Evolutionary conservation across 1,284 basidiomycete genomes (phyloP).

Genomic region (Retiboletus flavoniger): DNA sequence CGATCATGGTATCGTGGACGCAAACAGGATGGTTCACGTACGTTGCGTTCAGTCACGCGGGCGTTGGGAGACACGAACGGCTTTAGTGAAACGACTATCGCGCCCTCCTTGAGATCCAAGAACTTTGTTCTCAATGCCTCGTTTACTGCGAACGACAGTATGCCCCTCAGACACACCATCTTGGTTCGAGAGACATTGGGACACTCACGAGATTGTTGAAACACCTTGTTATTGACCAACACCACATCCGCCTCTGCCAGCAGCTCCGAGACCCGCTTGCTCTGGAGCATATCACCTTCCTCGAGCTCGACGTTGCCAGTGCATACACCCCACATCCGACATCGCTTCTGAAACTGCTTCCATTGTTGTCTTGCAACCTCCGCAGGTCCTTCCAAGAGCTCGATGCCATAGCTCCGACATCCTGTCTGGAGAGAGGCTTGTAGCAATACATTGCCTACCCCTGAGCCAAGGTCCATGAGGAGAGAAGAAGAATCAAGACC

Average conservation of each 20-base stretch:
- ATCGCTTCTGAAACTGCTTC: constrained; percentile 60
- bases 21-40: constrained; percentile 36
- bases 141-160: constrained; percentile 55
- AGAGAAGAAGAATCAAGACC: constrained; percentile 59
- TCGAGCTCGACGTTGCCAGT: constrained; percentile 70
- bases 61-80: constrained; percentile 67
- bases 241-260: constrained; percentile 71
- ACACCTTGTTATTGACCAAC: constrained; percentile 78
- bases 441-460: constrained; percentile 75
- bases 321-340: constrained; percentile 73
- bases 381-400: constrained; percentile 62
- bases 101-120: constrained; percentile 76
- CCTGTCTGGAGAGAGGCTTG: constrained; percentile 75
- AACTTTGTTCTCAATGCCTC: constrained; percentile 72
- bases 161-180: constrained; percentile 1
- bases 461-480: constrained; percentile 75
- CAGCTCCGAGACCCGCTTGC: constrained; percentile 56
- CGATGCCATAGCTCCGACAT: constrained; percentile 70
- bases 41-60: constrained; percentile 72
- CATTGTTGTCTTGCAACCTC: constrained; percentile 61
- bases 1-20: constrained; percentile 3
- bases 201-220: constrained; percentile 62
- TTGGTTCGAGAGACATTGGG: background rate
- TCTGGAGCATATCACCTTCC: constrained; percentile 70
- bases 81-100: constrained; percentile 70